phyloP scores from a whole-genome alignment of 495 filamentous ascomycete species.

The Xylaria longipes region DNA sequence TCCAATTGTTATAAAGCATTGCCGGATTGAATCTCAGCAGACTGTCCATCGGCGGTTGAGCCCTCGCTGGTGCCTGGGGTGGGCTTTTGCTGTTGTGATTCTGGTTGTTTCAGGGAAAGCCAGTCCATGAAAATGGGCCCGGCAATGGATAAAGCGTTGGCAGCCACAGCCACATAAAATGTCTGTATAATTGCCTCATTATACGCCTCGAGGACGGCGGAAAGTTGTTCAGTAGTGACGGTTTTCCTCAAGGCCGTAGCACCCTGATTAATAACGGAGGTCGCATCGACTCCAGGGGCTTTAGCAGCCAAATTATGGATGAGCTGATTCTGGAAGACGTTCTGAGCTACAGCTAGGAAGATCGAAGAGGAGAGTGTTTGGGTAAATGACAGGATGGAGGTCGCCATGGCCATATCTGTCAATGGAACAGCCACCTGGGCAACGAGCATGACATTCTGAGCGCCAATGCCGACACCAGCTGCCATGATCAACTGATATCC shows the following conservation, averaged over 20 bases:
- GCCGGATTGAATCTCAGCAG: neutral
- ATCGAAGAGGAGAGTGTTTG: constrained; percentile 73
- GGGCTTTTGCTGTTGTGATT: neutral
- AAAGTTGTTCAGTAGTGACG: neutral
- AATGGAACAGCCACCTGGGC: constrained; percentile 66
- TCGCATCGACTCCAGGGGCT: constrained; percentile 48
- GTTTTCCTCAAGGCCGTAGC: constrained; percentile 53
- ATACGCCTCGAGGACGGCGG: neutral
- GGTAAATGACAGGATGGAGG: constrained; percentile 69
- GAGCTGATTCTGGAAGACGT: constrained; percentile 75
- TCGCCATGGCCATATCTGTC: constrained; percentile 68
- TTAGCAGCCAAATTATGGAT: constrained; percentile 57
- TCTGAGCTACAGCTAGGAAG: constrained; percentile 76
- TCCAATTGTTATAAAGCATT: neutral
- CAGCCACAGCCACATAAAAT: neutral
- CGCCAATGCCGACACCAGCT: constrained; percentile 69
- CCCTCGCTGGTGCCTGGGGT: neutral
- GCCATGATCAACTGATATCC: constrained; percentile 77
- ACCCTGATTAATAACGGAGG: neutral
- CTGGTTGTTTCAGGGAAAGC: neutral
- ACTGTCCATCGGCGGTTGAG: neutral
- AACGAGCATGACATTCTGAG: constrained; percentile 70
- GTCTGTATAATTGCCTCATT: neutral
- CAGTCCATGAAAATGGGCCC: neutral
- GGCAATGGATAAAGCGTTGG: neutral